Evolutionary conservation across 371 early-diverging fungal genomes (phyloP), one percentile per base, ranked within the genome.

Genomic region (Mucor lusitanicus): DNA sequence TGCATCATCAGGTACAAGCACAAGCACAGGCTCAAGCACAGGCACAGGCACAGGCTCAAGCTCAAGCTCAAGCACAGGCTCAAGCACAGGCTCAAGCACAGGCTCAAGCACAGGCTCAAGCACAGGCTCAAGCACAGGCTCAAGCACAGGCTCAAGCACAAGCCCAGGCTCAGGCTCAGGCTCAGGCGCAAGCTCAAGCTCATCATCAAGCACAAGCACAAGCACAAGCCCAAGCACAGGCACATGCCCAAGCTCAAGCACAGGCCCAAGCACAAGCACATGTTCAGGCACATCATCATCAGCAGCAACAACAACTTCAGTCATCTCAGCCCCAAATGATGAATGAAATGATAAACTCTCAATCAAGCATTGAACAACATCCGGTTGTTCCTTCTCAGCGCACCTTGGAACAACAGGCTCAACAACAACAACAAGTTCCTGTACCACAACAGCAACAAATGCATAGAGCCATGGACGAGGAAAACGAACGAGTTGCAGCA

Each of bases 351-450:
- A 15, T 65, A 23, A 54, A 39, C n/a, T 27, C 35, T 32, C 64
- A 70, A 30, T 11, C 64, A 21, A 13, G 25, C 39, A 46, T 60
- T 48, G 70, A 70, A 4, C 61, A 63, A n/a, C 73, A 69, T 28
- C 73, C 66, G 0, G 63, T 73, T 33, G 70, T 73, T n/a, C 70
- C 73, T 27, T 73, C 73, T 5, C 71, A 67, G 25, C 60, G 61
- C 27, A 53, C 65, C 5, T 46, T 63, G 19, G 59, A 42, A 3
- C 62, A 64, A 6, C 37, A 50, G 19, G 59, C 33, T 1, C 62
- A 64, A 6, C 37, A 50, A 50, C 25, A 50, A 25, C 50, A 50
- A 50, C 46, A 46, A 2, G 8, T 23, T 3, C 25, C 50, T 25
- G 25, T 50, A 19, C 12, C 48, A 13, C 66, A 35, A 25, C 35